A percentile compares a stretch with the other conserved stretches of the same genome.
These are phyloP conservation scores for Dorcoceras hygrometricum DNA, from an alignment of 257 asterid species.

Conservation along the genomic window DNA sequence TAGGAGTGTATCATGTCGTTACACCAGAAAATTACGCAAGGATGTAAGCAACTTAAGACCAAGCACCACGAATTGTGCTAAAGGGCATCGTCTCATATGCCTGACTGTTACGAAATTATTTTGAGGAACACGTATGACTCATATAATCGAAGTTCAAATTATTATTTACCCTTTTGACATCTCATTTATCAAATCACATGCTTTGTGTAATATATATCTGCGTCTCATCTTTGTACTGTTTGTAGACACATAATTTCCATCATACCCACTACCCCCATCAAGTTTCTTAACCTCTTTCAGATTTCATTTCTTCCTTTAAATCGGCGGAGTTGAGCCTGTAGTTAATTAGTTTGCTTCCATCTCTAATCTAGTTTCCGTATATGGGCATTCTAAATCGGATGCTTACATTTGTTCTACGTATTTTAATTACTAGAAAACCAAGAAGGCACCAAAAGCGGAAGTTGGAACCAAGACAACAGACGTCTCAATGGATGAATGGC, in stretches of 20 bases:
- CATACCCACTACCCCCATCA: too few species aligned
- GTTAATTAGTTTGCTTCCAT: neutral
- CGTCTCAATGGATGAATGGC: conserved; percentile 90
- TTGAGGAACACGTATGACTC: neutral
- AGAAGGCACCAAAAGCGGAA: conserved; percentile 93
- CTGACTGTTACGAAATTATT: neutral
- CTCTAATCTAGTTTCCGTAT: neutral
- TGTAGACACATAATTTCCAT: neutral
- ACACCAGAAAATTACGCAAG: neutral
- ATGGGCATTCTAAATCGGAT: neutral
- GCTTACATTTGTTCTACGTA: conserved; percentile 16
- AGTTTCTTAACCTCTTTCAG: neutral
- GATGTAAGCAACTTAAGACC: neutral
- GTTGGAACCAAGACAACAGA: conserved; percentile 92
- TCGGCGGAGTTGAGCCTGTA: neutral
- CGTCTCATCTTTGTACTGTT: neutral
- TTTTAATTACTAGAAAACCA: conserved; percentile 57
- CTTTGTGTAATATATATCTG: neutral
- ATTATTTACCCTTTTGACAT: neutral
- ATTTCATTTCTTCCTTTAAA: neutral
- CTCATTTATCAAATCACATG: neutral
- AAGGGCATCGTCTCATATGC: neutral
- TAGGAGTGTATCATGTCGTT: neutral
- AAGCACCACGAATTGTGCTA: neutral
- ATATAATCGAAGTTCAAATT: too few species aligned